Conservation (phyloP, 257 asterid genomes). For the Solanum clarkiae region DNA sequence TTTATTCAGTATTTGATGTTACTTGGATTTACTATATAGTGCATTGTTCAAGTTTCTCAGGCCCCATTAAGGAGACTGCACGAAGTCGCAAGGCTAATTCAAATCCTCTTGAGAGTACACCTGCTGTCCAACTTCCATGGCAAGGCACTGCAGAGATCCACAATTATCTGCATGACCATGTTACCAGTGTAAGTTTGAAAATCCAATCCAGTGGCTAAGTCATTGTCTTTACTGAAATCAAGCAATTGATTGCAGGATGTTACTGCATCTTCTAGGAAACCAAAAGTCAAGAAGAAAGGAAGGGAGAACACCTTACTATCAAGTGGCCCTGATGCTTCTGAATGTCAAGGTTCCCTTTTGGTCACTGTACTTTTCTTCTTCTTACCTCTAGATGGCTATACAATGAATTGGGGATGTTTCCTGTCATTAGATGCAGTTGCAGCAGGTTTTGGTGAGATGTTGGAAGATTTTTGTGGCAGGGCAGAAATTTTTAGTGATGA, state of each 20-base stretch:
- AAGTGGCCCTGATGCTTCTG: conserved; percentile 40
- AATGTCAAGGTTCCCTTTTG: conserved; percentile 54
- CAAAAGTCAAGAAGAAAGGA: conserved; percentile 57
- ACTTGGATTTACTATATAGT: conserved; percentile 44
- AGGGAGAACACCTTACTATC: conserved; percentile 37
- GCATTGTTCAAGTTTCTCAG: conserved; percentile 81
- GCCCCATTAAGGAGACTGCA: conserved; percentile 55
- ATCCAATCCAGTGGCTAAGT: neutral
- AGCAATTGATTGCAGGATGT: conserved; percentile 45
- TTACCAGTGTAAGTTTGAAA: conserved; percentile 27
- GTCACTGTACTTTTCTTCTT: neutral
- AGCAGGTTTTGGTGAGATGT: conserved; percentile 50
- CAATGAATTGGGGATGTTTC: conserved; percentile 7
- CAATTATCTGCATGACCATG: conserved; percentile 35
- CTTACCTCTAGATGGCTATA: neutral
- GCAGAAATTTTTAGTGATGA: conserved; percentile 69
- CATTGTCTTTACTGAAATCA: conserved; percentile 8
- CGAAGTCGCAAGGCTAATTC: conserved; percentile 30
- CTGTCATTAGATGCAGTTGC: conserved; percentile 52
- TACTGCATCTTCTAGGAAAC: conserved; percentile 59
- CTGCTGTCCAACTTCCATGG: conserved; percentile 18
- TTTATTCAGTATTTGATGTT: conserved; percentile 4
- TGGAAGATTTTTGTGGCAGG: conserved; percentile 70
- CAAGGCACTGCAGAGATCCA: conserved; percentile 22
- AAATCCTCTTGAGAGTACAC: conserved; percentile 31